Conservation (phyloP, 139 green algal genomes). For the Coccomyxa sp. region DNA sequence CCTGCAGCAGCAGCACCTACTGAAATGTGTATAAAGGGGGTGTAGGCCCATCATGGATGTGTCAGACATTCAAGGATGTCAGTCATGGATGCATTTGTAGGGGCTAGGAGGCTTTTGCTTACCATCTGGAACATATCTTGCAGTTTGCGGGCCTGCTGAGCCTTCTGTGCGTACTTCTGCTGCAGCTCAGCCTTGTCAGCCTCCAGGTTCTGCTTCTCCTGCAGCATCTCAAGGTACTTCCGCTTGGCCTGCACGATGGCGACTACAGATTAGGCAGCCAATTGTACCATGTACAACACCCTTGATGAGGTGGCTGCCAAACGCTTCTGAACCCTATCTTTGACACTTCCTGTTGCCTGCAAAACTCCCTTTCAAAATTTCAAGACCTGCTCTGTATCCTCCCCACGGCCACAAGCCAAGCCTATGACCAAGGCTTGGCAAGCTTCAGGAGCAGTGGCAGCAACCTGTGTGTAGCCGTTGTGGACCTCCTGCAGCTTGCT, state of each 20-base stretch:
- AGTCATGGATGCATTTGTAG: no score
- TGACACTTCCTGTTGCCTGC: no score
- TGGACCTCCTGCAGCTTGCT: slow-evolving; percentile 67
- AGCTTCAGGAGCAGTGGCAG: no score
- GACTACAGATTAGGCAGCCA: slow-evolving; percentile 2
- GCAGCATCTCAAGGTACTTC: slow-evolving; percentile 58
- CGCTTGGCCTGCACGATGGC: slow-evolving; percentile 50
- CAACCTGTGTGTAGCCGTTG: slow-evolving; percentile 48
- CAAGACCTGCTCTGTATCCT: no score
- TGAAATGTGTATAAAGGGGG: neutral
- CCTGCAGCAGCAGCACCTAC: neutral
- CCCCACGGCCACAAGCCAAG: no score
- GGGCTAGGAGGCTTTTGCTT: neutral
- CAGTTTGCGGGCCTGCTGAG: slow-evolving; percentile 56
- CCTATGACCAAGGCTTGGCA: no score
- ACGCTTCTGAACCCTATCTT: no score
- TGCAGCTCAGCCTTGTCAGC: slow-evolving; percentile 62
- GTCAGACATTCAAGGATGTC: neutral
- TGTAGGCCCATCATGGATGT: neutral
- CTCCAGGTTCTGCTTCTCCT: slow-evolving; percentile 40
- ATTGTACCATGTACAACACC: no score
- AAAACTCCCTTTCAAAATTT: no score
- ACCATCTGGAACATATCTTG: slow-evolving; percentile 55
- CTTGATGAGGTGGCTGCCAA: no score
- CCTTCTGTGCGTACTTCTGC: slow-evolving; percentile 71